These are phyloP conservation scores for Gleditsia sinensis DNA, from an alignment of 306 rosid genomes.

Conservation along the genomic window DNA sequence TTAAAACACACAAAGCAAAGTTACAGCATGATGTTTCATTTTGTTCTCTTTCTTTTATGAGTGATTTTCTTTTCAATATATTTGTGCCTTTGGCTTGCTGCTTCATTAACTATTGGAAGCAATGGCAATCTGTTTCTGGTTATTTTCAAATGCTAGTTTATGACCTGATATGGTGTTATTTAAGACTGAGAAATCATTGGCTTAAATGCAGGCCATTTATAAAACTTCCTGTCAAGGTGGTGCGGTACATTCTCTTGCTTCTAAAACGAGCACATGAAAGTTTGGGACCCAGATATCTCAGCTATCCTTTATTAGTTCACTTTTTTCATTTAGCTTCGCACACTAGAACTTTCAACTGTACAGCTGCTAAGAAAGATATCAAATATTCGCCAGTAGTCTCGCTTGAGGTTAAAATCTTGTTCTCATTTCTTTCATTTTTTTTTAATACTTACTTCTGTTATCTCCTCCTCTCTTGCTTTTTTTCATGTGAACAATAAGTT, in stretches of 20 bases:
- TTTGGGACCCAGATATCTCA: constrained; percentile 48
- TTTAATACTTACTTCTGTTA: not conserved
- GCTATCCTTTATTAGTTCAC: constrained; percentile 53
- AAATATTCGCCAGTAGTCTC: constrained; percentile 78
- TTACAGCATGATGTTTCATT: not conserved
- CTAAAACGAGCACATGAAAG: constrained; percentile 59
- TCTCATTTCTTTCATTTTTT: constrained; percentile 30
- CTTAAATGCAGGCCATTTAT: constrained; percentile 66
- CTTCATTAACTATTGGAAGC: constrained; percentile 27
- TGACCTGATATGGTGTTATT: constrained; percentile 26
- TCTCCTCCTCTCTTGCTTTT: constrained; percentile 12
- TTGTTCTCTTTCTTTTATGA: not conserved
- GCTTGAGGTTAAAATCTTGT: constrained; percentile 49
- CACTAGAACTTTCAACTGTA: constrained; percentile 67
- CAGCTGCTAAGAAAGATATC: constrained; percentile 65
- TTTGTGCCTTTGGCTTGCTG: constrained; percentile 26
- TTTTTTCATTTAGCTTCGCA: constrained; percentile 61
- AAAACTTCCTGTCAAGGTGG: constrained; percentile 73
- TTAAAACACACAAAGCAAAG: not conserved
- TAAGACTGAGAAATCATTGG: constrained; percentile 30
- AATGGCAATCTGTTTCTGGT: constrained; percentile 2
- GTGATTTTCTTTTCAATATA: constrained; percentile 21
- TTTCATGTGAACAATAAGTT: constrained; percentile 6
- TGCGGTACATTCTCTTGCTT: constrained; percentile 49
- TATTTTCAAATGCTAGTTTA: constrained; percentile 32